A percentile compares a stretch with the other conserved stretches of the same genome.
Conservation (phyloP, 441 rosid species). For the Eruca vesicaria region DNA sequence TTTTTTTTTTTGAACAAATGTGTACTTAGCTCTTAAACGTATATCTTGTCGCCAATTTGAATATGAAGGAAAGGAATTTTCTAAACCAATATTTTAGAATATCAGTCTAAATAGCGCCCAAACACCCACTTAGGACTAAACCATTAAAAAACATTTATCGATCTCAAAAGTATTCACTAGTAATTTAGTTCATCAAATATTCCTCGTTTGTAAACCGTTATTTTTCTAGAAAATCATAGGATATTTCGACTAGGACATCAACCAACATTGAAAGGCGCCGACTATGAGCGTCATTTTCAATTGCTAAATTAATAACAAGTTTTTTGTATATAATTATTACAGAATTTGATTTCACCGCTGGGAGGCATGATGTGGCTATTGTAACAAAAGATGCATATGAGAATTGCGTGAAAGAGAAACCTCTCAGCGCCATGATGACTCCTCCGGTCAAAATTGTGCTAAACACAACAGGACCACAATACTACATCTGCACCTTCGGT, state of each 20-base stretch:
- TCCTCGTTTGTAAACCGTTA: not conserved
- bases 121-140: not conserved
- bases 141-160: not conserved
- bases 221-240: not conserved
- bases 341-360: constrained; percentile 33
- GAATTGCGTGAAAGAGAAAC: constrained; percentile 27
- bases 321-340: not conserved
- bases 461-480: constrained; percentile 34
- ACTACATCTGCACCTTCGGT: constrained; percentile 31
- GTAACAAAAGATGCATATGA: constrained; percentile 34
- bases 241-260: not conserved
- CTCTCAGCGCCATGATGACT: not conserved
- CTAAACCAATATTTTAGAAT: not conserved
- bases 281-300: not conserved
- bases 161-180: not conserved
- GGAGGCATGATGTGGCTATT: constrained; percentile 31
- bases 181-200: not conserved
- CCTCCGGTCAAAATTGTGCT: constrained; percentile 28
- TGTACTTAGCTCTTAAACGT: not conserved
- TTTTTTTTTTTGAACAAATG: too few relatives aligned
- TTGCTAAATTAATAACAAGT: not conserved
- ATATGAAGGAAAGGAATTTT: not conserved
- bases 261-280: not conserved
- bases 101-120: not conserved
- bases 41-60: not conserved